Evolutionary conservation across 495 filamentous ascomycete species (phyloP), one percentile per base, ranked within the genome.

Genomic region (Penicillium macrosclerotiorum): DNA sequence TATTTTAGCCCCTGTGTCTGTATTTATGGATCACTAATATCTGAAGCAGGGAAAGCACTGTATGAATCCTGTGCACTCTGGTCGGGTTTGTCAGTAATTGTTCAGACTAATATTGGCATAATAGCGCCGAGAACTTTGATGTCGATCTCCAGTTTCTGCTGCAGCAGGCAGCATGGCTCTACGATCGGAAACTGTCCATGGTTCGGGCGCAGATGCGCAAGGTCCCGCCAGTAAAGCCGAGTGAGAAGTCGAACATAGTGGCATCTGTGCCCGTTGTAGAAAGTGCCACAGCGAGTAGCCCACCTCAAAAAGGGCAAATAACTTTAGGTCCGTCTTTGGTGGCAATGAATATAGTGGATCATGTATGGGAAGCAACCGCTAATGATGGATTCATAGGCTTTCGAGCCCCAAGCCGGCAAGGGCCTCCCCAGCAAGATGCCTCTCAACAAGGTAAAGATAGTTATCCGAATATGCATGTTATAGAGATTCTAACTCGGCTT

Each of bases 81-180:
- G 20, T 11, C 20, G 4, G 23, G 9, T 12, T n/a, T 13, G 23
- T 14, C 13, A 14, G n/a, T 9, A 20, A 27, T 1, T 4, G 3
- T 20, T 11, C 19, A 23, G 36, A 27, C 64, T 48, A 43, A 54
- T 42, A 39, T 46, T 8, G 25, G 14, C 13, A 4, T 11, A 50
- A 5, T 47, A 87, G 83, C 35, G 79, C 83, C 16, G 65, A 74
- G 19, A 68, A 72, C 29, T 85, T 87, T 63, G 69, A 86, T 39
- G 93, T 96, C 27, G 84, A 87, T 9, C 78, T 90, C 19, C 78
- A 90, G 18, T 98, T 97, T 61, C 72, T 98, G 6, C 81, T 96
- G 4, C 91, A 96, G 62, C 89, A 97, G 64, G 89, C 89, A 49
- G 89, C 89, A 68, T 96, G 90, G 85, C 82, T 96, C 2, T 95